Percentiles rank a stretch among this genome's conserved stretches.
phyloP scores from a whole-genome alignment of 441 rosid genomes.

The Adansonia rubrostipa region DNA sequence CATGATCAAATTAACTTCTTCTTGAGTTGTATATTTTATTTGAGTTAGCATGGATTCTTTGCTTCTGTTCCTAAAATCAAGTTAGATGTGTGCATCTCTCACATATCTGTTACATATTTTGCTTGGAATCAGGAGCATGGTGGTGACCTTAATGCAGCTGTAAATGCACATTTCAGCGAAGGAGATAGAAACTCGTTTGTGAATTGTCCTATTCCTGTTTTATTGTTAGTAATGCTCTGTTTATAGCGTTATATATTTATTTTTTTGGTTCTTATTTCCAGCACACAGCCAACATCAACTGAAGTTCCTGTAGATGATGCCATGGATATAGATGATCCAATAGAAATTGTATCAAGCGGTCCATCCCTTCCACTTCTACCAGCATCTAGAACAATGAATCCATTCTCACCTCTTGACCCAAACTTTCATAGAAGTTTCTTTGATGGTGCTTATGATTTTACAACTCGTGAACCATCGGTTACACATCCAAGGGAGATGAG shows the following conservation, averaged over 20 bases:
- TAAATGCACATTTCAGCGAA: constrained; percentile 84
- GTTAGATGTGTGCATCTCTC: neutral
- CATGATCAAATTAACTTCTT: neutral
- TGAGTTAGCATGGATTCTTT: neutral
- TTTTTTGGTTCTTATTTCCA: constrained; percentile 33
- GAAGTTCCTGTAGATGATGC: constrained; percentile 55
- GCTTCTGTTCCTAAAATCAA: neutral
- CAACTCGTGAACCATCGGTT: constrained; percentile 51
- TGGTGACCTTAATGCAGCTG: constrained; percentile 92
- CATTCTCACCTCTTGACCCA: constrained; percentile 58
- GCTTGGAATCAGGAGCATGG: constrained; percentile 66
- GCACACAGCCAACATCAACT: constrained; percentile 44
- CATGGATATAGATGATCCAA: constrained; percentile 88
- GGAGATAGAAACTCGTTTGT: constrained; percentile 77
- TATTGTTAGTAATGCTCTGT: neutral
- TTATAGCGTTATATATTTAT: neutral
- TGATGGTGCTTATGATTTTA: constrained; percentile 50
- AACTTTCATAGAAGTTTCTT: constrained; percentile 44
- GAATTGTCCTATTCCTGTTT: constrained; percentile 23
- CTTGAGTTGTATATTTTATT: no score
- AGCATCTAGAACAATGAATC: constrained; percentile 42
- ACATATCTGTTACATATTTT: constrained; percentile 18
- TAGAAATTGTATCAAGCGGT: constrained; percentile 40
- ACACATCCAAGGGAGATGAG: constrained; percentile 85
- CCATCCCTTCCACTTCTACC: constrained; percentile 46